phyloP scores from a whole-genome alignment of 148 eudicot species.

The Rhododendron mucronatum region DNA sequence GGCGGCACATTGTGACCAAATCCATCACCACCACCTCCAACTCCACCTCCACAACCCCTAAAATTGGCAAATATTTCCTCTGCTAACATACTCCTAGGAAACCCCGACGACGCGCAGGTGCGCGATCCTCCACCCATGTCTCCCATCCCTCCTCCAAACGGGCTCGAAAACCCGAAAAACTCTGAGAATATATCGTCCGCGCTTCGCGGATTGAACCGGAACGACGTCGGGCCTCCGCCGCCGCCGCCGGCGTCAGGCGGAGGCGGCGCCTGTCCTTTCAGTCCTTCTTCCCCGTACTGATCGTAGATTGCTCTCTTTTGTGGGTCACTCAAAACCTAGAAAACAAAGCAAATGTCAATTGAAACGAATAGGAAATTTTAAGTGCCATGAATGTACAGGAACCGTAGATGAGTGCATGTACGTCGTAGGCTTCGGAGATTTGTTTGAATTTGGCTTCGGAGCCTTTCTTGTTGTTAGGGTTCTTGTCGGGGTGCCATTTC shows the following conservation, averaged over 20 bases:
- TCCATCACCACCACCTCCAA: conserved; percentile 32
- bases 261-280: conserved; percentile 73
- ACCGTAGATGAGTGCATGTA: neutral
- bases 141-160: conserved; percentile 35
- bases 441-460: conserved; percentile 78
- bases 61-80: conserved; percentile 51
- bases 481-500: conserved; percentile 79
- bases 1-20: conserved; percentile 21
- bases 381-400: neutral
- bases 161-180: conserved; percentile 68
- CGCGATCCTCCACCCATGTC: too few species aligned
- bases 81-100: conserved; percentile 47
- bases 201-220: conserved; percentile 57
- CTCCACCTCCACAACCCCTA: conserved; percentile 32
- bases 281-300: conserved; percentile 80
- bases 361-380: neutral
- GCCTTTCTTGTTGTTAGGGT: conserved; percentile 61
- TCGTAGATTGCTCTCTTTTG: conserved; percentile 75
- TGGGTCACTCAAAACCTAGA: conserved; percentile 80
- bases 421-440: conserved; percentile 76
- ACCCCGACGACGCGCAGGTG: conserved; percentile 28
- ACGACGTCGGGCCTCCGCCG: conserved; percentile 28
- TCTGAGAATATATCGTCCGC: conserved; percentile 80
- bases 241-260: conserved; percentile 51
- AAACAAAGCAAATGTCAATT: neutral